Evolutionary conservation across 352 stramenopile genomes (phyloP).

Genomic region (Poterioochromonas sp.): DNA sequence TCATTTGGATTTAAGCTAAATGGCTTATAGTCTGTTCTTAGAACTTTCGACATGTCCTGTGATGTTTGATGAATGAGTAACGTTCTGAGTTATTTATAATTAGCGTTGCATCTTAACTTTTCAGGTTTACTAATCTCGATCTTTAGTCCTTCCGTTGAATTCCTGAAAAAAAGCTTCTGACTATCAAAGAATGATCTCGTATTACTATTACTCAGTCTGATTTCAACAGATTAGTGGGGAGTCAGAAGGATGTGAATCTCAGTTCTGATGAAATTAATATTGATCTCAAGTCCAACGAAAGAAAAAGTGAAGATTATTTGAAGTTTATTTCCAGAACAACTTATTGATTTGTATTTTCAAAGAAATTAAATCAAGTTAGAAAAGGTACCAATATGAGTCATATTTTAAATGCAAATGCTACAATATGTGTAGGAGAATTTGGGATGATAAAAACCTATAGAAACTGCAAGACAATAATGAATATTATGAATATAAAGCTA

Average conservation of each 20-base stretch:
- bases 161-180: slow-evolving; percentile 14
- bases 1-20: too few species aligned
- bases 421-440: slow-evolving; percentile 15
- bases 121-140: slow-evolving; percentile 14
- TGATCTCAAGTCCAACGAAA: slow-evolving; percentile 13
- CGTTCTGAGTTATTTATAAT: slow-evolving; percentile 17
- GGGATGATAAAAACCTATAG: slow-evolving; percentile 14
- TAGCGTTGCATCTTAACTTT: slow-evolving; percentile 14
- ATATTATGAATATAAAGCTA: slow-evolving; percentile 19
- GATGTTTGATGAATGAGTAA: too few species aligned
- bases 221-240: slow-evolving; percentile 13
- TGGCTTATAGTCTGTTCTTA: too few species aligned
- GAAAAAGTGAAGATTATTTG: slow-evolving; percentile 17
- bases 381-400: slow-evolving; percentile 14
- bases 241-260: slow-evolving; percentile 11
- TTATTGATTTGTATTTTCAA: slow-evolving; percentile 19
- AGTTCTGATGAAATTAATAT: slow-evolving; percentile 18
- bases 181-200: slow-evolving; percentile 14
- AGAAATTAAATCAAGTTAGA: slow-evolving; percentile 18
- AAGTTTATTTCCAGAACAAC: slow-evolving; percentile 15
- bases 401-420: slow-evolving; percentile 18
- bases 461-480: slow-evolving; percentile 15
- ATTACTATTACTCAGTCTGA: slow-evolving; percentile 15
- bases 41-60: too few species aligned
- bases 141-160: slow-evolving; percentile 13